These are phyloP conservation scores for Penstemon eatonii DNA, from an alignment of 257 asterid genomes.

Conservation along the genomic window DNA sequence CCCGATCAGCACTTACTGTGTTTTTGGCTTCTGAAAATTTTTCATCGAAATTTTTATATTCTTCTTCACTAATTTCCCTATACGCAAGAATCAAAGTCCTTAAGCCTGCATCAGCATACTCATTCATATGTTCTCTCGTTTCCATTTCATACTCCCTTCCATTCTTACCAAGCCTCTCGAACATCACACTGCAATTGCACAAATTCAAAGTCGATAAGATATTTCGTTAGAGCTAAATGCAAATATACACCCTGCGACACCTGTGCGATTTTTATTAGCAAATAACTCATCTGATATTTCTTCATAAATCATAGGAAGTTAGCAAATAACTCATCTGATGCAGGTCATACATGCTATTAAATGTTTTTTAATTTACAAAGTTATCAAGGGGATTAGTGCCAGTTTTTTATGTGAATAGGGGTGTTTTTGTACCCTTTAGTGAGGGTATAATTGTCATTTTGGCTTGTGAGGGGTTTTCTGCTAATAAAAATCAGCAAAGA, in stretches of 20 bases:
- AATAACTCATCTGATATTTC: too few relatives aligned
- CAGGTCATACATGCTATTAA: too few relatives aligned
- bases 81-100: conserved; percentile 70
- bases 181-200: conserved; percentile 50
- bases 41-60: conserved; percentile 42
- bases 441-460: too few relatives aligned
- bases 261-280: too few relatives aligned
- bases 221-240: not conserved
- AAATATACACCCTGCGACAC: too few relatives aligned
- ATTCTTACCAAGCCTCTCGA: conserved; percentile 54
- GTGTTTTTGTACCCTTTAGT: too few relatives aligned
- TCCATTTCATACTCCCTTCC: conserved; percentile 53
- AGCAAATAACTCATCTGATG: too few relatives aligned
- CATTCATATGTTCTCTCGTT: conserved; percentile 55
- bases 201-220: not conserved
- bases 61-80: conserved; percentile 58
- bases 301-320: too few relatives aligned
- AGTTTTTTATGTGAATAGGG: too few relatives aligned
- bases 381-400: too few relatives aligned
- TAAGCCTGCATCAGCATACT: conserved; percentile 74
- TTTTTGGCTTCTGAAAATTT: conserved; percentile 52
- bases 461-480: too few relatives aligned
- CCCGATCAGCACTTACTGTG: conserved; percentile 58
- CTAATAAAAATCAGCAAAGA: not conserved
- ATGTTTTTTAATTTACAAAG: too few relatives aligned